Percentiles rank a stretch among this genome's conserved stretches.
These are phyloP conservation scores for Microcyclospora tardicrescens DNA, from an alignment of 2,329 filamentous ascomycete genomes.

Conservation along the genomic window DNA sequence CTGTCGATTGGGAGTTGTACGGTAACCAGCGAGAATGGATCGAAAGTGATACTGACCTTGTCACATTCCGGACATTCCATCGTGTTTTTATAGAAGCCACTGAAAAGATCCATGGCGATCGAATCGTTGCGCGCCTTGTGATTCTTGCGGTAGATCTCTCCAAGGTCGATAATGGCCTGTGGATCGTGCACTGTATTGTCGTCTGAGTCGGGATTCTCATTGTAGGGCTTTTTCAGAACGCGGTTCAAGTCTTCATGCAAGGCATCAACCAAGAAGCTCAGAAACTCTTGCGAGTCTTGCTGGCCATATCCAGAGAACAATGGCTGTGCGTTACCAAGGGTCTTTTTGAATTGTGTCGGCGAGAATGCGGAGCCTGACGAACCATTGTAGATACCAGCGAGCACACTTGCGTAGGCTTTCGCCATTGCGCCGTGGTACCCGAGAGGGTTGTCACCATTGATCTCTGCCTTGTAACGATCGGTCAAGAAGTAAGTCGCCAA, in stretches of 20 bases:
- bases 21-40: slow-evolving; percentile 91
- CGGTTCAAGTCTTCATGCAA: slow-evolving; percentile 92
- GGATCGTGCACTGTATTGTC: slow-evolving; percentile 86
- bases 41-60: slow-evolving; percentile 97
- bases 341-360: slow-evolving; percentile 69
- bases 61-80: slow-evolving; percentile 80
- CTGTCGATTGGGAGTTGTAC: slow-evolving; percentile 80
- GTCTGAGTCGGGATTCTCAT: slow-evolving; percentile 93
- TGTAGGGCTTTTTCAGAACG: slow-evolving; percentile 90
- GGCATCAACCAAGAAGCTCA: slow-evolving; percentile 87
- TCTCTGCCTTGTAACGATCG: slow-evolving; percentile 59
- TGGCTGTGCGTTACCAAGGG: slow-evolving; percentile 66
- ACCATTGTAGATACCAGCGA: slow-evolving; percentile 67
- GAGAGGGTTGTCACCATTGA: slow-evolving; percentile 76
- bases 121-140: slow-evolving; percentile 89
- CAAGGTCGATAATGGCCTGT: slow-evolving; percentile 68
- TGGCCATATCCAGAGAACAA: slow-evolving; percentile 91
- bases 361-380: slow-evolving; percentile 53
- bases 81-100: slow-evolving; percentile 96
- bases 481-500: slow-evolving; percentile 79
- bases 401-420: slow-evolving; percentile 62
- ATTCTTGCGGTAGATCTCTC: slow-evolving; percentile 79
- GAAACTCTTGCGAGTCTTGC: slow-evolving; percentile 93
- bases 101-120: slow-evolving; percentile 88
- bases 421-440: slow-evolving; percentile 79